Evolutionary conservation across 352 stramenopile genomes (phyloP).

Genomic region (Globisporangium paroecandrum): DNA sequence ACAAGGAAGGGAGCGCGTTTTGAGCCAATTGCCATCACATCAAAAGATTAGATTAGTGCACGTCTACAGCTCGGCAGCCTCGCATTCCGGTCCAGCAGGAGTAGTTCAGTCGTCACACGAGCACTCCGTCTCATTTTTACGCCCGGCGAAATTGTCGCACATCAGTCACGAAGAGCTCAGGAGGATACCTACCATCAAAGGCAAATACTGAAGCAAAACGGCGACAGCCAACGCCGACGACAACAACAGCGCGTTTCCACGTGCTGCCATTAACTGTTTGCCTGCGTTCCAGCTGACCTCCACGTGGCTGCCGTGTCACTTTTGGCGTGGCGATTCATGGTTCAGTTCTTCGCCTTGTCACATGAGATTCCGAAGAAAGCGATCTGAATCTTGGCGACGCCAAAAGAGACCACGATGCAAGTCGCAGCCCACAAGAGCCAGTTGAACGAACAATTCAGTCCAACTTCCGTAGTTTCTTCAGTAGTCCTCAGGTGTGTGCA

Average conservation of each 20-base stretch:
- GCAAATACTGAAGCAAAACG: background rate
- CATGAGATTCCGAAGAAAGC: background rate
- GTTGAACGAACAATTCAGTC: no score
- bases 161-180: background rate
- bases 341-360: background rate
- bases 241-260: background rate
- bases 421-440: background rate
- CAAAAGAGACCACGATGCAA: background rate
- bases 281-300: background rate
- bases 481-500: no score
- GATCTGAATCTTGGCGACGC: background rate
- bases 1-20: background rate
- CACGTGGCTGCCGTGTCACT: background rate
- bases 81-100: background rate
- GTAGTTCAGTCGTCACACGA: background rate
- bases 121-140: slow-evolving; percentile 7
- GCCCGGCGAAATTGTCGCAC: background rate
- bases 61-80: background rate
- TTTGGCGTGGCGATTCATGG: background rate
- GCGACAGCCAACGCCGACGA: background rate
- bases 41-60: slow-evolving; percentile 8
- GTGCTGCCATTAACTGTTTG: background rate
- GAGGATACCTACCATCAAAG: no score
- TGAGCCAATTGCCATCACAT: slow-evolving; percentile 5
- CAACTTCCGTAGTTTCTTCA: no score